Conservation (phyloP, 306 rosid species). For the Erythrophleum fordii region DNA sequence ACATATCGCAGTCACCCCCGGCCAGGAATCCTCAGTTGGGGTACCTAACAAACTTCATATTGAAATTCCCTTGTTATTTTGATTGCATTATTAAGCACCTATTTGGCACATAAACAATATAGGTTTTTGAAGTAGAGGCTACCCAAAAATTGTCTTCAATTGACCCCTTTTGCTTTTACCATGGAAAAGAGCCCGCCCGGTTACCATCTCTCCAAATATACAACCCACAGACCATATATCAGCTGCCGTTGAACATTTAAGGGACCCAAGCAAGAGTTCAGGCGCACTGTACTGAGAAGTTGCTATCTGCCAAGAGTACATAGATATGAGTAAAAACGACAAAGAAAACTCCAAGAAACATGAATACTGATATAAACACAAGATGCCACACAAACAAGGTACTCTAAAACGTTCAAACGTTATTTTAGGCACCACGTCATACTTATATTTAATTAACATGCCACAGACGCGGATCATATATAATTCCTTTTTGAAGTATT, state of each 20-base stretch:
- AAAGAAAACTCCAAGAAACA: background rate
- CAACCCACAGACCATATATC: conserved; percentile 46
- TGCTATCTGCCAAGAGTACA: conserved; percentile 9
- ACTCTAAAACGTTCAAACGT: background rate
- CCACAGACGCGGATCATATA: background rate
- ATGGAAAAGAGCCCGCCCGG: background rate
- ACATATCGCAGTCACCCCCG: conserved; percentile 1
- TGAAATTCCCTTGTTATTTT: background rate
- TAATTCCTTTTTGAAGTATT: no score
- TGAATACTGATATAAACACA: no score
- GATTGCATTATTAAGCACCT: background rate
- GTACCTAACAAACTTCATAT: conserved; percentile 38
- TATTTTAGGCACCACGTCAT: no score
- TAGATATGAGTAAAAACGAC: background rate
- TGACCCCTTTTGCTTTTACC: background rate
- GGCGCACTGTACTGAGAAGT: conserved; percentile 35
- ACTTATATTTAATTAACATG: background rate
- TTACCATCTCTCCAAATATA: conserved; percentile 45
- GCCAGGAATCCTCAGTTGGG: conserved; percentile 38
- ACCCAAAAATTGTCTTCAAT: background rate
- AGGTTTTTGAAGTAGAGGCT: background rate
- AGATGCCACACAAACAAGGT: no score
- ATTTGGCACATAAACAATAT: background rate
- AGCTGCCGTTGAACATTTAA: conserved; percentile 3
- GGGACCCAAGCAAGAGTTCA: conserved; percentile 3